Percentiles rank a stretch among this genome's conserved stretches.
Conservation (phyloP, 164 flowering plant species). For the Amborella trichopoda region DNA sequence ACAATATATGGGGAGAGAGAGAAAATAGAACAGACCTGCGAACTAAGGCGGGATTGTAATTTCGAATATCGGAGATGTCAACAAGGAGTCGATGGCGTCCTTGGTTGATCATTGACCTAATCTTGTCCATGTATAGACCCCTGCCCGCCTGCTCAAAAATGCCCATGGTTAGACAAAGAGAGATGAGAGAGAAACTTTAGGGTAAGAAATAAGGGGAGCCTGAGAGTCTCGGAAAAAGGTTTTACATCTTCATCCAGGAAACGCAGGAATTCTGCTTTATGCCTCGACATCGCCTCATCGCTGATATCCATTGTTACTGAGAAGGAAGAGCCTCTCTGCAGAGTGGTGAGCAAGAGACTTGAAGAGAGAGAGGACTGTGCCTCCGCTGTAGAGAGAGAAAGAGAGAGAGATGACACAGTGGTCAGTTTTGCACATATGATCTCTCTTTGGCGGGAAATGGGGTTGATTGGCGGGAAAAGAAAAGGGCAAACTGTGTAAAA, state of each 20-base stretch:
- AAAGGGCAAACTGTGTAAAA: too few species aligned
- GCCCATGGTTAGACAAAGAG: neutral
- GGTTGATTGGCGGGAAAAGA: too few species aligned
- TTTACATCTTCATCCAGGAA: conserved; percentile 67
- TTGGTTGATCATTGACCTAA: conserved; percentile 51
- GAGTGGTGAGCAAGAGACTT: conserved; percentile 3
- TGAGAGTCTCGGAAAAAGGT: neutral
- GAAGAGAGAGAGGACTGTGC: conserved; percentile 10
- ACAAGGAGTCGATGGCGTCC: conserved; percentile 58
- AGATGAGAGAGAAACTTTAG: conserved; percentile 1
- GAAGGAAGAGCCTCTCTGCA: neutral
- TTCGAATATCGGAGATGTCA: conserved; percentile 66
- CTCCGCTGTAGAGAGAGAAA: too few species aligned
- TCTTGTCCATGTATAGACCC: conserved; percentile 44
- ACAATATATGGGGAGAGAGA: neutral
- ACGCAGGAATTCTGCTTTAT: conserved; percentile 56
- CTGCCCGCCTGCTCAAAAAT: conserved; percentile 19
- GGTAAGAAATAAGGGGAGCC: neutral
- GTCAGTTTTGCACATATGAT: too few species aligned
- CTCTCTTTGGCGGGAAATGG: too few species aligned
- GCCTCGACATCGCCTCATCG: conserved; percentile 49
- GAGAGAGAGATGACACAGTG: too few species aligned
- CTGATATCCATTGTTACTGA: conserved; percentile 46
- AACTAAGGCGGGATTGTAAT: conserved; percentile 41
- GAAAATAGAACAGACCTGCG: conserved; percentile 30